These are phyloP conservation scores for Podila epigama DNA, from an alignment of 192 early-diverging fungal genomes.

Conservation along the genomic window DNA sequence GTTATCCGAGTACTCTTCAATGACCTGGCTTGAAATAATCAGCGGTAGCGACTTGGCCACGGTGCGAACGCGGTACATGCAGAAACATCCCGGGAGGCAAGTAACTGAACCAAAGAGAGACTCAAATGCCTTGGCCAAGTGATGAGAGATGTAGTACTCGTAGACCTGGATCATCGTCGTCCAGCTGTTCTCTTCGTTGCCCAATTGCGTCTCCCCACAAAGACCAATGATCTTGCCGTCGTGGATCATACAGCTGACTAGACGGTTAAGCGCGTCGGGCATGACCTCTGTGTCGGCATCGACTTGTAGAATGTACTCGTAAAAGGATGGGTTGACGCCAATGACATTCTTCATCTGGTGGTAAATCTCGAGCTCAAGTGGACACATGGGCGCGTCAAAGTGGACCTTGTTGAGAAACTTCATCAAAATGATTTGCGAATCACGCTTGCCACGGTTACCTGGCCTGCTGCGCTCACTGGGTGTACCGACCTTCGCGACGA, in stretches of 20 bases:
- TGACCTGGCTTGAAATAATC: constrained; percentile 79
- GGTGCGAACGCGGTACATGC: constrained; percentile 84
- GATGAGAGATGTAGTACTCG: constrained; percentile 92
- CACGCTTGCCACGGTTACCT: constrained; percentile 97
- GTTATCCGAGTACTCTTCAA: constrained; percentile 91
- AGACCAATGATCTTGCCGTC: constrained; percentile 85
- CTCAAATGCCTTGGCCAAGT: constrained; percentile 90
- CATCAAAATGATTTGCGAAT: constrained; percentile 96
- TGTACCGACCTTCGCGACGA: constrained; percentile 93
- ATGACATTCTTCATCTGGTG: constrained; percentile 98
- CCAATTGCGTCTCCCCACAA: constrained; percentile 93
- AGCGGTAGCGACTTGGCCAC: constrained; percentile 74
- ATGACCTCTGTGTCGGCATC: constrained; percentile 86
- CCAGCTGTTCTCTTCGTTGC: constrained; percentile 91
- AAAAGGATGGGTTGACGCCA: constrained; percentile 83
- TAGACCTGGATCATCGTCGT: constrained; percentile 98
- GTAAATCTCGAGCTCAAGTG: constrained; percentile 95
- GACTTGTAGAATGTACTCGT: constrained; percentile 82
- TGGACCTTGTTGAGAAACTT: constrained; percentile 92
- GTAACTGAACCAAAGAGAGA: constrained; percentile 84
- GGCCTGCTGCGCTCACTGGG: constrained; percentile 85
- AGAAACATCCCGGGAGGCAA: constrained; percentile 86
- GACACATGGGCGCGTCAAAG: constrained; percentile 89
- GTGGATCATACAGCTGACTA: constrained; percentile 85
- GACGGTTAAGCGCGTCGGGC: constrained; percentile 85